Evolutionary conservation across 2,329 filamentous ascomycete genomes (phyloP), one percentile per base, ranked within the genome.

Genomic region (Tolypocladium tundrense): DNA sequence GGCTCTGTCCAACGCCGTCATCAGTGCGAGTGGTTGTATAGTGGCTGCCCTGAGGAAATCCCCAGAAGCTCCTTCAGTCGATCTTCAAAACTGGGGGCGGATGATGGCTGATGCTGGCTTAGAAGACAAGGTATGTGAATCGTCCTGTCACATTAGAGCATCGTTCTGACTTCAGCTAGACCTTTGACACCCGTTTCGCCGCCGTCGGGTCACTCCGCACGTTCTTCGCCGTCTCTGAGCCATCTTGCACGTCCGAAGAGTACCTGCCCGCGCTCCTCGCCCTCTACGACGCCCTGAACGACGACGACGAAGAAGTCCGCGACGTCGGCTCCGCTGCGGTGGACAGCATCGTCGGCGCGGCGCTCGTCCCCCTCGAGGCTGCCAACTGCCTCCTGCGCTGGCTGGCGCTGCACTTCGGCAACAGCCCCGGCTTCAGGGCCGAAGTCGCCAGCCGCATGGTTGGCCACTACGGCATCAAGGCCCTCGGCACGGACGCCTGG

Each of bases 231-330:
- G 56, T 59, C 57, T 43, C 66, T 4, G 59, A 58, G 14, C 41
- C 63, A 1, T 43, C 63, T 60, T 60, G 57, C 60, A 59, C 66
- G 60, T 60, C 61, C 51, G 62, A 72, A 42, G 68, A 70, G 16
- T 73, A 83, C 40, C 70, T 90, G 1, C 75, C 82, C 1, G 75
- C 83, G 37, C 80, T 88, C 55, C 69, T 91, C 6, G 77, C 86
- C 4, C 74, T 93, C 1, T 92, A 94, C 70, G 86, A 91, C 67
- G 78, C 85, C 52, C 79, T 96, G 5, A 88, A 90, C 67, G 94
- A 97, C 68, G 93, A 97, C 68, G 93, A 97, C 67, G 90, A 96
- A 61, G 91, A 97, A 58, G 82, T 97, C 61, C 84, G 93, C 51
- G 81, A 87, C 40, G 70, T 82, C 1, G 87, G 86, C 9, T 82